These are phyloP conservation scores for Apiotrichum brassicae DNA, from an alignment of 1,284 basidiomycete genomes.

Conservation along the genomic window DNA sequence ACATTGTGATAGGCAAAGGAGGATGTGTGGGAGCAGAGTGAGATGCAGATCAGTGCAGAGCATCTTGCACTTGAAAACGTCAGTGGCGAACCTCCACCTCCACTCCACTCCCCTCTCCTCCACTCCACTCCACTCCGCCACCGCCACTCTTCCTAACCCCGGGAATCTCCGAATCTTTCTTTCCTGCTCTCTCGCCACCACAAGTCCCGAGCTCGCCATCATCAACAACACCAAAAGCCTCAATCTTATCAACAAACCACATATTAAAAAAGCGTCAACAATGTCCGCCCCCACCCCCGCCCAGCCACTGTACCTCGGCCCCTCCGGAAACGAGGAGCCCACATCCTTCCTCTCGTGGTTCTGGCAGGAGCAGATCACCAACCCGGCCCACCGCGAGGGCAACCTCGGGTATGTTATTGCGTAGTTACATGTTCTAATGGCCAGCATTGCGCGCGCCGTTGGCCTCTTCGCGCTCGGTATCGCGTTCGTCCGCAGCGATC, in stretches of 20 bases:
- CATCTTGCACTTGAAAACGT: neutral
- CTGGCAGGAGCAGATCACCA: conserved; percentile 19
- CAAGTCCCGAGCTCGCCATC: neutral
- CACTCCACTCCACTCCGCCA: too few relatives aligned
- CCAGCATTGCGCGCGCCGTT: conserved; percentile 20
- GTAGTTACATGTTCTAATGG: neutral
- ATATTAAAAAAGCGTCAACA: neutral
- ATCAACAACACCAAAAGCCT: too few relatives aligned
- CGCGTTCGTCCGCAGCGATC: conserved; percentile 15
- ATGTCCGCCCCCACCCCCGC: conserved; percentile 28
- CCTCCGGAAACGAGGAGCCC: conserved; percentile 14
- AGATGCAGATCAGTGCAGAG: neutral
- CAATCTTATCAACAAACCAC: too few relatives aligned
- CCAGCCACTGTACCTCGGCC: conserved; percentile 29
- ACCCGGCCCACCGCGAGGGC: conserved; percentile 21
- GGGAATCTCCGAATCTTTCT: neutral
- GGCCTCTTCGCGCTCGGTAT: conserved; percentile 17
- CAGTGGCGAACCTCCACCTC: neutral
- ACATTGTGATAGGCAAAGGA: conserved; percentile 27
- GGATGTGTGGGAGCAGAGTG: too few relatives aligned
- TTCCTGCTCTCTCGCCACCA: neutral
- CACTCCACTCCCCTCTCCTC: neutral
- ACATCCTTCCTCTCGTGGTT: conserved; percentile 12
- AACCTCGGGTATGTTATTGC: conserved; percentile 14
- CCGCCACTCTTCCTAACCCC: too few relatives aligned